Conservation (phyloP, 306 rosid genomes). For the Vigna trinervia region DNA sequence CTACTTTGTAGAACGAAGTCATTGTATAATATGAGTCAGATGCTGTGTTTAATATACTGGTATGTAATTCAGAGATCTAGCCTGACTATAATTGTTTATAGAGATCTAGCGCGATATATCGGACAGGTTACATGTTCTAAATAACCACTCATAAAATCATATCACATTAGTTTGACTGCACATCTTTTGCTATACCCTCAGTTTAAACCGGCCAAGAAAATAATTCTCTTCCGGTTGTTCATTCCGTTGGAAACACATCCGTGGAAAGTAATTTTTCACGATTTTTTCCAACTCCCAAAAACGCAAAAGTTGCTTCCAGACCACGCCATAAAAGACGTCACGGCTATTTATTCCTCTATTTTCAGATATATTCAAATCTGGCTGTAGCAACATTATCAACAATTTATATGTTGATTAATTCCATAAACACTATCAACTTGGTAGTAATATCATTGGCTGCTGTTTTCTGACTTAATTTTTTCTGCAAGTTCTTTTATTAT, state of each 20-base stretch:
- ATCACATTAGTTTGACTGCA: conserved; percentile 25
- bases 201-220: too few species aligned
- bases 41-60: conserved; percentile 34
- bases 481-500: conserved; percentile 21
- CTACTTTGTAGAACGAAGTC: conserved; percentile 3
- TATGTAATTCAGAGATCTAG: conserved; percentile 5
- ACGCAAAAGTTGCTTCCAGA: too few species aligned
- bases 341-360: too few species aligned
- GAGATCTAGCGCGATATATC: background rate
- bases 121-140: background rate
- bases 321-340: too few species aligned
- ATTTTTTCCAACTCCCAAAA: too few species aligned
- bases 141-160: conserved; percentile 27
- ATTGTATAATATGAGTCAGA: conserved; percentile 2
- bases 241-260: too few species aligned
- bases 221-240: too few species aligned
- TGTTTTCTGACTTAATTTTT: background rate
- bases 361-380: conserved; percentile 26
- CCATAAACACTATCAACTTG: background rate
- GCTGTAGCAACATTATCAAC: background rate
- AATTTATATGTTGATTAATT: background rate
- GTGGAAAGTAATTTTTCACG: too few species aligned
- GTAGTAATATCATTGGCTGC: background rate
- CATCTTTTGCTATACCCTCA: background rate
- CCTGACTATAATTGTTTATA: conserved; percentile 11